These are phyloP conservation scores for Cercospora zeina DNA, from an alignment of 2,329 filamentous ascomycete species.

Conservation along the genomic window DNA sequence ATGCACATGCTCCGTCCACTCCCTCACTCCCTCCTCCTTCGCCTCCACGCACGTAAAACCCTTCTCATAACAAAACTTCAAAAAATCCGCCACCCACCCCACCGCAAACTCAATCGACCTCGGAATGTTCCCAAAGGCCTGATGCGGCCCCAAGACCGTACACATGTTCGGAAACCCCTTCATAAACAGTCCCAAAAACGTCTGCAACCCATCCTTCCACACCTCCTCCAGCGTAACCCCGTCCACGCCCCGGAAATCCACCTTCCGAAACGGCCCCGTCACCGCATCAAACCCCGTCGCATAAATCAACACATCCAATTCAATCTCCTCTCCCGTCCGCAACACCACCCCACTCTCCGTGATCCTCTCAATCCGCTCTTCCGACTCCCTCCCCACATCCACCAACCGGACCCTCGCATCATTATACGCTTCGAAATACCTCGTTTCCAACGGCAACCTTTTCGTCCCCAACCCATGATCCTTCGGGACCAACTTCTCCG, in stretches of 20 bases:
- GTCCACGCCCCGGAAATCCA: conserved; percentile 36
- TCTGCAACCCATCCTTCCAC: conserved; percentile 43
- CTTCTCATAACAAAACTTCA: conserved; percentile 16
- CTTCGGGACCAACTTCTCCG: conserved; percentile 57
- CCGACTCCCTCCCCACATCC: conserved; percentile 44
- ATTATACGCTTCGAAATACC: conserved; percentile 55
- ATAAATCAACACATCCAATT: conserved; percentile 44
- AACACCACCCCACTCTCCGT: conserved; percentile 45
- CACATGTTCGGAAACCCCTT: conserved; percentile 41
- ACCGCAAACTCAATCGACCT: conserved; percentile 39
- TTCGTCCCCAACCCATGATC: conserved; percentile 40
- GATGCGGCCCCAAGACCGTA: conserved; percentile 44
- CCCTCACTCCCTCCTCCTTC: conserved; percentile 15
- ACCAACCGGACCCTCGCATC: conserved; percentile 51
- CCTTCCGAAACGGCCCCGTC: conserved; percentile 34
- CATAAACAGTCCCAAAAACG: conserved; percentile 41
- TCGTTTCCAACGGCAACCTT: conserved; percentile 47
- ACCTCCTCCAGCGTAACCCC: conserved; percentile 37
- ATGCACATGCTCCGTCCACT: conserved; percentile 46
- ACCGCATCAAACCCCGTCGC: conserved; percentile 46
- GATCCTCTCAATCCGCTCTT: conserved; percentile 47
- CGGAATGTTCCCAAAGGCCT: conserved; percentile 45
- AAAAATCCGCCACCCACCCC: conserved; percentile 20
- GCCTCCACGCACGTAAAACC: conserved; percentile 14
- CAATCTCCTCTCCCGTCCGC: conserved; percentile 42